These are phyloP conservation scores for Gracilaria caudata DNA, from an alignment of 23 red algal genomes.

Conservation along the genomic window DNA sequence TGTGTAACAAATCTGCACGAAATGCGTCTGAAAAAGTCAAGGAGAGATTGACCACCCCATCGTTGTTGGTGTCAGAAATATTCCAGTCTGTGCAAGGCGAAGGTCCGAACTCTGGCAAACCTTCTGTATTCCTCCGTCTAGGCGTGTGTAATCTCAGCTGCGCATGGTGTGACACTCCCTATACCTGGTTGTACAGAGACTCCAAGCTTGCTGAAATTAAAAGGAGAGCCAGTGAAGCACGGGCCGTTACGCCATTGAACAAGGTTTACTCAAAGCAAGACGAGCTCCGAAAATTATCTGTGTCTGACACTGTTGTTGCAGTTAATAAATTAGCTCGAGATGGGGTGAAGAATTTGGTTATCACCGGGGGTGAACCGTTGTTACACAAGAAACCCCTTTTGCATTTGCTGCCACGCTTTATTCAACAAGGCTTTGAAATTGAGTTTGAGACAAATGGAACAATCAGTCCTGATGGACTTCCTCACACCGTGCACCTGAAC, in stretches of 20 bases:
- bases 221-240: conserved; percentile 1
- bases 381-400: conserved; percentile 78
- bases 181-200: conserved; percentile 78
- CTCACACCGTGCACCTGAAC: conserved; percentile 79
- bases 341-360: conserved; percentile 56
- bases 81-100: conserved; percentile 95
- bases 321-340: conserved; percentile 41
- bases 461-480: conserved; percentile 70
- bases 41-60: neutral
- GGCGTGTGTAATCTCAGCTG: conserved; percentile 95
- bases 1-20: neutral
- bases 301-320: conserved; percentile 35
- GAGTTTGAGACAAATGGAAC: conserved; percentile 99
- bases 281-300: conserved; percentile 53
- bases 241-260: neutral
- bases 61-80: conserved; percentile 88
- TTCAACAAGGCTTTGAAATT: conserved; percentile 58
- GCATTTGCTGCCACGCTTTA: conserved; percentile 38
- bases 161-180: conserved; percentile 97
- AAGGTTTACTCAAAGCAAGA: conserved; percentile 35
- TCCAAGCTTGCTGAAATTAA: conserved; percentile 39
- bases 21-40: neutral
- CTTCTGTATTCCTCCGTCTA: conserved; percentile 91
- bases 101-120: conserved; percentile 89
- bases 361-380: conserved; percentile 95